Base-by-base conservation (phyloP, 805 yeast species). In the Metschnikowia shivogae region DNA sequence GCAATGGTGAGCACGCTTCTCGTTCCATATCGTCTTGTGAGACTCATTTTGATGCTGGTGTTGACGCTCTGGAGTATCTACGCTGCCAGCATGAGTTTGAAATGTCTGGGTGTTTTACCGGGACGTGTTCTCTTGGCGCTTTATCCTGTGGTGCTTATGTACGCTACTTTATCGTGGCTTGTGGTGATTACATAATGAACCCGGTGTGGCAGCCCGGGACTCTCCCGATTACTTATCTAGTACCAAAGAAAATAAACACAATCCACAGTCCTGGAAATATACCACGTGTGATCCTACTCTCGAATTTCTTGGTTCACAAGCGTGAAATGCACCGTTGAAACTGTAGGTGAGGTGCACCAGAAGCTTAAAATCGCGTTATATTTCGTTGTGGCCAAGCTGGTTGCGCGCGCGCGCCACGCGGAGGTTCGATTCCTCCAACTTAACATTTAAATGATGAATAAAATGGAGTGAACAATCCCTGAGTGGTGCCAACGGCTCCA, bases 121-220 rank as follows among this genome's bases (percentile, higher is more conserved):
- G 80, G 82, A 4, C 65, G 87, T 47, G 75, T 80, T 8, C 65
- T 80, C 27, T 62, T 83, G 47, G 88, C 89, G 0, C 69, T 80
- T 8, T 83, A 80, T 53, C 89, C 89, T 0, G 80, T 84, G 24
- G 82, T 76, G 3, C 67, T 84, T 49, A 74, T 82, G 59, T 84
- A 80, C 58, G 72, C 80, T 5, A 75, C 80, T 4, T 61, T 83
- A 39, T 81, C 84, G 22, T 83, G 88, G 88, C 62, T 83, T 27
- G 80, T 81, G 48, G 80, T 83, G 12, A 77, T 84, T 30, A 77
- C 84, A 7, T 78, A 59, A 50, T 22, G 26, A 22, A 22, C 8
- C 26, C 20, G 19, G 8, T n/a, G n/a, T n/a, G n/a, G n/a, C n/a
- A n/a, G n/a, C n/a, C n/a, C n/a, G n/a, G n/a, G n/a, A n/a, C n/a